These are phyloP conservation scores for Lentinula edodes DNA, from an alignment of 768 basidiomycete species.

Conservation along the genomic window DNA sequence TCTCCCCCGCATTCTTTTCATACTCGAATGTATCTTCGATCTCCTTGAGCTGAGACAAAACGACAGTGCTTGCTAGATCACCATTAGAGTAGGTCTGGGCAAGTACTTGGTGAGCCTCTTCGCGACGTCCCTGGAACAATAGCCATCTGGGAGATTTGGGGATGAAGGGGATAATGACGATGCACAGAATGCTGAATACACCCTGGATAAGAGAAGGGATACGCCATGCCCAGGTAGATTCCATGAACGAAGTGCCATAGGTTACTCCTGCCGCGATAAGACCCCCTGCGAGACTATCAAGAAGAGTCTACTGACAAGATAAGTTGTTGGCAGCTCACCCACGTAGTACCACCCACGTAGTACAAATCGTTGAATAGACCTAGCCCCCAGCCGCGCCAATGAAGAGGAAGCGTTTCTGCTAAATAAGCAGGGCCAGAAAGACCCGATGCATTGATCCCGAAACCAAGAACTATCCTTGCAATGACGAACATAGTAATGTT, in stretches of 20 bases:
- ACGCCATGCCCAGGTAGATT: conserved; percentile 27
- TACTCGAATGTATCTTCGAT: conserved; percentile 26
- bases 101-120: conserved; percentile 22
- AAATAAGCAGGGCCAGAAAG: conserved; percentile 17
- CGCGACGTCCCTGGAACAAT: conserved; percentile 21
- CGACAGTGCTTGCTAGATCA: conserved; percentile 20
- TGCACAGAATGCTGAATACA: conserved; percentile 23
- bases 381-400: conserved; percentile 19
- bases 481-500: conserved; percentile 18
- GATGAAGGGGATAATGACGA: conserved; percentile 25
- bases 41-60: conserved; percentile 24
- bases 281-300: not conserved
- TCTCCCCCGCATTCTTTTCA: conserved; percentile 19
- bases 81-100: conserved; percentile 23
- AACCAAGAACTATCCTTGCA: conserved; percentile 18
- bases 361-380: conserved; percentile 20
- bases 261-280: conserved; percentile 16
- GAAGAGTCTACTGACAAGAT: not conserved
- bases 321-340: conserved; percentile 5
- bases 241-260: conserved; percentile 21
- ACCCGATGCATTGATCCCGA: conserved; percentile 16
- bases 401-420: conserved; percentile 15
- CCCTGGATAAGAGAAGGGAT: conserved; percentile 25
- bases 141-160: conserved; percentile 38
- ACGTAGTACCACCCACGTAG: conserved; percentile 19